These are phyloP conservation scores for Cladosporium sp. DNA, from an alignment of 2,329 filamentous ascomycete genomes.

Conservation along the genomic window DNA sequence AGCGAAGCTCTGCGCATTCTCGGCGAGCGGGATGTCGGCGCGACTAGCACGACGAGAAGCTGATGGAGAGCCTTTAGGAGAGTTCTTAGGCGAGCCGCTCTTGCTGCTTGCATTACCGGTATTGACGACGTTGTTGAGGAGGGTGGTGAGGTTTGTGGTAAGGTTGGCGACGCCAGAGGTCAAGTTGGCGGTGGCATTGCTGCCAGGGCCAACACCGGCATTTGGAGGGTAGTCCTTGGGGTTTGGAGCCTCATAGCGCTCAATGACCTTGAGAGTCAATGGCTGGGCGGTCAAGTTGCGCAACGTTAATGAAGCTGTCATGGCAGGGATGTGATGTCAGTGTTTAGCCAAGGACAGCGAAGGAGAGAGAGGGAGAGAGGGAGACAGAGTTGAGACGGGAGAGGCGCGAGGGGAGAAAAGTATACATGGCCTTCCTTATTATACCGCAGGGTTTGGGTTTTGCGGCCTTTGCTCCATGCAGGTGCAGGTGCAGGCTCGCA, in stretches of 20 bases:
- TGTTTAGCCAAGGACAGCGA: too few relatives aligned
- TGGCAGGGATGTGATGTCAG: conserved; percentile 13
- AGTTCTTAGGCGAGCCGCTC: conserved; percentile 3
- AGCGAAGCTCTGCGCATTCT: conserved; percentile 58
- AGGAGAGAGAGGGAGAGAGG: not conserved
- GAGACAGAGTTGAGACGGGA: not conserved
- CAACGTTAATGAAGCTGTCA: conserved; percentile 55
- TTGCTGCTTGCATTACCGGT: conserved; percentile 3
- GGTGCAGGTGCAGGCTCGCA: too few relatives aligned
- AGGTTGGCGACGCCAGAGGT: conserved; percentile 29
- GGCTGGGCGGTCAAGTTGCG: conserved; percentile 75
- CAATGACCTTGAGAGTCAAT: conserved; percentile 68
- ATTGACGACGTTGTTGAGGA: conserved; percentile 19
- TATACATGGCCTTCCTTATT: not conserved
- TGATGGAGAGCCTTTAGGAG: conserved; percentile 20
- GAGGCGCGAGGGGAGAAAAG: not conserved
- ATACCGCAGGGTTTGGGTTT: not conserved
- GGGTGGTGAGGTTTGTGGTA: conserved; percentile 37
- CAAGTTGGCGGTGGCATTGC: conserved; percentile 24
- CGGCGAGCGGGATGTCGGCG: conserved; percentile 35
- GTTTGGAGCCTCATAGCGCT: conserved; percentile 63
- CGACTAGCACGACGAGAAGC: conserved; percentile 46
- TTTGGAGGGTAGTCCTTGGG: conserved; percentile 29
- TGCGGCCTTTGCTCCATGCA: not conserved
- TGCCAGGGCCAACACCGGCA: conserved; percentile 14